Conservation (phyloP, 495 filamentous ascomycete genomes). For the Pyrenula aspistea region DNA sequence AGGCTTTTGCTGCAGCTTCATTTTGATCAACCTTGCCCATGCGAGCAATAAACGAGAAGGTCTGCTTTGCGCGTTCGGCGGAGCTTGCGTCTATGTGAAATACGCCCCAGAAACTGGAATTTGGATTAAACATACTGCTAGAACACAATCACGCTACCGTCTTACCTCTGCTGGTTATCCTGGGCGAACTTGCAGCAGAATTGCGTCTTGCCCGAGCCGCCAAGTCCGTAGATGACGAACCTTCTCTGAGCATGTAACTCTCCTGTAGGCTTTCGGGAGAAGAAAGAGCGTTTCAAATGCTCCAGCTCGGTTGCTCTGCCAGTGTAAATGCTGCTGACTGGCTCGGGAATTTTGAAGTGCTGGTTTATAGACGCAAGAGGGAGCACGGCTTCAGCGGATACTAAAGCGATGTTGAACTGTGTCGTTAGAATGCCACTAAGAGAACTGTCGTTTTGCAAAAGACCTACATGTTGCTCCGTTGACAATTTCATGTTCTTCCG, state of each 20-base stretch:
- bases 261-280: too few relatives aligned
- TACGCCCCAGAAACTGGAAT: constrained; percentile 1
- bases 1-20: not conserved
- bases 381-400: too few relatives aligned
- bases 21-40: constrained; percentile 11
- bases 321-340: constrained; percentile 18
- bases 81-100: constrained; percentile 1
- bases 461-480: not conserved
- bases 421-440: too few relatives aligned
- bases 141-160: too few relatives aligned
- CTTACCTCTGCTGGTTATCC: constrained; percentile 16
- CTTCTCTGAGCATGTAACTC: too few relatives aligned
- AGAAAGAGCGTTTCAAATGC: too few relatives aligned
- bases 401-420: too few relatives aligned
- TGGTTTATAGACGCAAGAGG: constrained; percentile 10
- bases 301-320: too few relatives aligned
- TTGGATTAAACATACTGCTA: too few relatives aligned
- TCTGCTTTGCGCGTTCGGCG: constrained; percentile 11
- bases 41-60: constrained; percentile 15
- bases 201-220: constrained; percentile 25
- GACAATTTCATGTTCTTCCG: not conserved
- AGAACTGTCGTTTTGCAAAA: too few relatives aligned
- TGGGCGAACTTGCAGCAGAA: constrained; percentile 22
- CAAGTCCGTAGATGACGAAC: constrained; percentile 22
- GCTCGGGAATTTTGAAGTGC: constrained; percentile 19